phyloP scores from a whole-genome alignment of 2,329 filamentous ascomycete species.

The Didymella pomorum region DNA sequence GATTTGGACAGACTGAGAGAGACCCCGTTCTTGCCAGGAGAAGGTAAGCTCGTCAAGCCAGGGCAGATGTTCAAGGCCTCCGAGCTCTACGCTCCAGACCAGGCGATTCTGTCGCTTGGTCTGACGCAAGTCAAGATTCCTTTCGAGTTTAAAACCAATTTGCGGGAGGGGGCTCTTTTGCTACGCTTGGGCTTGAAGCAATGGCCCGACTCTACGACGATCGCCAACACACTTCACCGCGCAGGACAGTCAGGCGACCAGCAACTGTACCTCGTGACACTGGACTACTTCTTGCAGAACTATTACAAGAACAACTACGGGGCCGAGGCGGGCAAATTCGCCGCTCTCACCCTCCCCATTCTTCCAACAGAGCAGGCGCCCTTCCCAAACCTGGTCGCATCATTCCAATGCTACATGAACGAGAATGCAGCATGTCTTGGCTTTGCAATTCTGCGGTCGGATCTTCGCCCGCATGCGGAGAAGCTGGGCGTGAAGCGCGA shows the following conservation, averaged over 20 bases:
- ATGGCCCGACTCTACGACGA: conserved; percentile 74
- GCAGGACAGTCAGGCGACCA: conserved; percentile 61
- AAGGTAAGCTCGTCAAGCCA: conserved; percentile 48
- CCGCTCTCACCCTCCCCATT: conserved; percentile 55
- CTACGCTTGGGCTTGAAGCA: conserved; percentile 74
- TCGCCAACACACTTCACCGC: conserved; percentile 80
- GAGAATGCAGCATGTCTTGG: conserved; percentile 77
- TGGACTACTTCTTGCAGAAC: conserved; percentile 84
- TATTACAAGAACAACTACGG: conserved; percentile 80
- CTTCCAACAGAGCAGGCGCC: conserved; percentile 75
- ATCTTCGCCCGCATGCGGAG: conserved; percentile 79
- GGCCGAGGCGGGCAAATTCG: conserved; percentile 63
- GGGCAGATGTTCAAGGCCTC: conserved; percentile 48
- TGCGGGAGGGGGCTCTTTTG: conserved; percentile 76
- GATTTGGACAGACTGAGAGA: conserved; percentile 81
- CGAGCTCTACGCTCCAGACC: conserved; percentile 49
- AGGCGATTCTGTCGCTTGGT: conserved; percentile 42
- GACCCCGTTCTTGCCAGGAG: conserved; percentile 81
- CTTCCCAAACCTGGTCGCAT: conserved; percentile 71
- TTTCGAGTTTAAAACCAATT: conserved; percentile 69
- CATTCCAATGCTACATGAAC: conserved; percentile 84
- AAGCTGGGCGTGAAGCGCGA: conserved; percentile 89
- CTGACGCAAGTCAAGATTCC: conserved; percentile 70
- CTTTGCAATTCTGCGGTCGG: conserved; percentile 77
- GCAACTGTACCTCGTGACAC: conserved; percentile 69